Percentiles rank a stretch among this genome's conserved stretches.
These are phyloP conservation scores for Hypoxylon cercidicola DNA, from an alignment of 495 filamentous ascomycete species.

Conservation along the genomic window DNA sequence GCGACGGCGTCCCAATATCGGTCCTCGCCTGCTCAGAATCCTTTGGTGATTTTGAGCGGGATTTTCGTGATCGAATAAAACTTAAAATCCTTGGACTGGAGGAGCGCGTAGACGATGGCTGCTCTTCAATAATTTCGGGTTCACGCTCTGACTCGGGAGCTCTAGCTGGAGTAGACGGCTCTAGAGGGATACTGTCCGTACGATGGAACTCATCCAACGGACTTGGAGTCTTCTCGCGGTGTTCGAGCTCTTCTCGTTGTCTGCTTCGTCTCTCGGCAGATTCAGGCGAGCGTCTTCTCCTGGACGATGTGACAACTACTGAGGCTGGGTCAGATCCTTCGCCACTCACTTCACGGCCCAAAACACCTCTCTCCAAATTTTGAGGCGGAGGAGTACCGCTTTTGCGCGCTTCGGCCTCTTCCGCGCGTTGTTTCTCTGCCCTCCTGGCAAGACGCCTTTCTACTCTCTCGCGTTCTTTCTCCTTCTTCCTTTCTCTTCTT, in stretches of 20 bases:
- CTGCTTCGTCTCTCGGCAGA: constrained; percentile 33
- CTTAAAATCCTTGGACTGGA: constrained; percentile 38
- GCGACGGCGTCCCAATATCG: constrained; percentile 41
- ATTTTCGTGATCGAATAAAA: constrained; percentile 50
- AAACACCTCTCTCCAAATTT: constrained; percentile 63
- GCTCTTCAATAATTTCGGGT: constrained; percentile 13
- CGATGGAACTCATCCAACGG: constrained; percentile 54
- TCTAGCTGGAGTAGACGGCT: constrained; percentile 32
- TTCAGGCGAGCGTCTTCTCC: constrained; percentile 47
- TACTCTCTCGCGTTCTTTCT: constrained; percentile 75
- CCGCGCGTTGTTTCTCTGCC: constrained; percentile 71
- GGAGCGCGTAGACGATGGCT: constrained; percentile 33
- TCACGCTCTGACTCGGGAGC: constrained; percentile 15
- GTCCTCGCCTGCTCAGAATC: constrained; percentile 26
- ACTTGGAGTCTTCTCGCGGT: constrained; percentile 35
- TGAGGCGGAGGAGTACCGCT: constrained; percentile 61
- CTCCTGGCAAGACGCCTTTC: constrained; percentile 73
- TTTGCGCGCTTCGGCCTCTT: constrained; percentile 50
- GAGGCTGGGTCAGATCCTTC: constrained; percentile 57
- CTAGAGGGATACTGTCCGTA: constrained; percentile 46
- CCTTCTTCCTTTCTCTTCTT: constrained; percentile 76
- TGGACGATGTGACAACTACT: constrained; percentile 59
- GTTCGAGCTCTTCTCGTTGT: constrained; percentile 30
- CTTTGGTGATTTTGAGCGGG: constrained; percentile 51
- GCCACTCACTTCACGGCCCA: constrained; percentile 61